Evolutionary conservation across 441 rosid genomes (phyloP).

Genomic region (Melianthus villosus): DNA sequence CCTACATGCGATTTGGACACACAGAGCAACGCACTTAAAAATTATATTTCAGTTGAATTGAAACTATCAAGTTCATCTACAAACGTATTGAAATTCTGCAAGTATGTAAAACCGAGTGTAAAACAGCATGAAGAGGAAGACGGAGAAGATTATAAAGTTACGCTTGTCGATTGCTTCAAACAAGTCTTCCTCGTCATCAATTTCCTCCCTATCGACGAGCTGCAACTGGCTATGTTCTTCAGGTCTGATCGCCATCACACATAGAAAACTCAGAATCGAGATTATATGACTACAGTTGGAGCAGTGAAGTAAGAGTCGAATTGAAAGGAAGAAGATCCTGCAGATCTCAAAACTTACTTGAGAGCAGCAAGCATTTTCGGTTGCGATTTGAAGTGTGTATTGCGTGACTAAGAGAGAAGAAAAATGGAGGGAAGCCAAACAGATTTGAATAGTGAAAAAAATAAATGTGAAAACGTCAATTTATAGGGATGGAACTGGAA

Average conservation of each 20-base stretch:
- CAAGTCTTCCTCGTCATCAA: slow-evolving; percentile 61
- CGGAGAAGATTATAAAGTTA: slow-evolving; percentile 7
- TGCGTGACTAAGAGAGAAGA: too few species aligned
- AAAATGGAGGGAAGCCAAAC: too few species aligned
- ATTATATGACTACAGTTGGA: neutral
- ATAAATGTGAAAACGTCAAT: too few species aligned
- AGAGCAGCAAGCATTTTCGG: slow-evolving; percentile 59
- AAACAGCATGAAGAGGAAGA: neutral
- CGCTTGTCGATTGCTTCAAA: slow-evolving; percentile 76
- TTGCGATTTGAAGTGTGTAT: too few species aligned
- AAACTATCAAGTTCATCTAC: too few species aligned
- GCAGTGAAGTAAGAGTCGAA: neutral
- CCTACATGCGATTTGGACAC: too few species aligned
- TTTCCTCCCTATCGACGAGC: slow-evolving; percentile 70
- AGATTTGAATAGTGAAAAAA: too few species aligned
- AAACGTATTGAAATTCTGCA: too few species aligned
- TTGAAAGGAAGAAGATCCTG: neutral
- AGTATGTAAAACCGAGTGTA: too few species aligned
- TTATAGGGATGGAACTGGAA: too few species aligned
- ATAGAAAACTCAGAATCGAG: neutral
- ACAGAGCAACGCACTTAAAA: too few species aligned
- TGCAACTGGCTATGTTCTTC: slow-evolving; percentile 70
- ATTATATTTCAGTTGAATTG: too few species aligned
- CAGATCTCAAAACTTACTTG: slow-evolving; percentile 27
- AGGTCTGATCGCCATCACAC: slow-evolving; percentile 29